Conservation (phyloP, 305 asterid species). For the Rubia peregrina region DNA sequence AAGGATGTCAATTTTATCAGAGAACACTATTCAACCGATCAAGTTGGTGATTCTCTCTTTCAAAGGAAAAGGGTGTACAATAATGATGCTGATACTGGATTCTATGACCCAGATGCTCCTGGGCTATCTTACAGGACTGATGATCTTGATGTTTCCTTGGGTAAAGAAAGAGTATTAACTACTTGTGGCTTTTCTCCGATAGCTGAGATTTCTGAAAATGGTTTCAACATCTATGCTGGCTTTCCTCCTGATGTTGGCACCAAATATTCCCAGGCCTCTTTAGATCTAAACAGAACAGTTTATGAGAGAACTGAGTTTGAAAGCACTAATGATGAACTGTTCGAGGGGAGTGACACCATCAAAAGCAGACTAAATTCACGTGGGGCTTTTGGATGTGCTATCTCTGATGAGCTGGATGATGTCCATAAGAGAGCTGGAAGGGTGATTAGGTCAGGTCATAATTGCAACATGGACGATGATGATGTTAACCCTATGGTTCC, state of each 20-base stretch:
- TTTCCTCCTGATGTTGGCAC: conserved; percentile 12
- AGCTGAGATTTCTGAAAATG: conserved; percentile 25
- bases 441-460: conserved; percentile 27
- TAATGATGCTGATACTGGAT: conserved; percentile 26
- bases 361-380: conserved; percentile 22
- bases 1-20: conserved; percentile 21
- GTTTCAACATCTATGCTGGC: conserved; percentile 22
- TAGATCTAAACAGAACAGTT: conserved; percentile 27
- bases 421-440: conserved; percentile 25
- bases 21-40: conserved; percentile 15
- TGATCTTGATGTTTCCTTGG: conserved; percentile 20
- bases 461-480: conserved; percentile 22
- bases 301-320: conserved; percentile 23
- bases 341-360: conserved; percentile 22
- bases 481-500: conserved; percentile 19
- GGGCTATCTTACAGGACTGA: conserved; percentile 12
- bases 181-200: conserved; percentile 19
- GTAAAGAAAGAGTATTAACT: conserved; percentile 26
- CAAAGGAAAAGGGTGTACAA: conserved; percentile 37
- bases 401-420: conserved; percentile 22
- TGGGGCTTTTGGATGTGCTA: conserved; percentile 18
- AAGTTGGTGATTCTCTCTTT: conserved; percentile 24
- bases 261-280: conserved; percentile 18
- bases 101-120: conserved; percentile 17
- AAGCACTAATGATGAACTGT: conserved; percentile 23